phyloP scores from a whole-genome alignment of 1,139 yeast genomes.

The Diutina siamensis region DNA sequence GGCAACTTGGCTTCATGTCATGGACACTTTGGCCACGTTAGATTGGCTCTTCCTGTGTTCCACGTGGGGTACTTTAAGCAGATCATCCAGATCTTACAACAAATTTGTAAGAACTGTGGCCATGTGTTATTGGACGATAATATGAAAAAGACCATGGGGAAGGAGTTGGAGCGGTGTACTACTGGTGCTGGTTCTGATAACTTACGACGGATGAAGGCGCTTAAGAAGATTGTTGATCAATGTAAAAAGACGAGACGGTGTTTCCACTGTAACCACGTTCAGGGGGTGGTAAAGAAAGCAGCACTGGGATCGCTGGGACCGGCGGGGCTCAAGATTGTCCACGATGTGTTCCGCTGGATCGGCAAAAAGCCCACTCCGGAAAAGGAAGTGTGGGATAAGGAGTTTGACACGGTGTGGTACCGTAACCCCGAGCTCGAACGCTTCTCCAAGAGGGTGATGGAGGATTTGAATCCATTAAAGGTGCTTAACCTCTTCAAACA shows the following conservation, averaged over 20 bases:
- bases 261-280: slow-evolving; percentile 71
- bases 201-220: slow-evolving; percentile 77
- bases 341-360: slow-evolving; percentile 91
- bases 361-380: slow-evolving; percentile 87
- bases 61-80: slow-evolving; percentile 96
- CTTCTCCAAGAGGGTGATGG: slow-evolving; percentile 78
- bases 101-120: slow-evolving; percentile 87
- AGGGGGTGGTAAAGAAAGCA: slow-evolving; percentile 96
- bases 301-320: slow-evolving; percentile 77
- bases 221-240: slow-evolving; percentile 77
- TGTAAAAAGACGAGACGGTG: slow-evolving; percentile 94
- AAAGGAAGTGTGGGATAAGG: slow-evolving; percentile 75
- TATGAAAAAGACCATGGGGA: slow-evolving; percentile 53
- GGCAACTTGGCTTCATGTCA: slow-evolving; percentile 92
- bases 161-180: slow-evolving; percentile 52
- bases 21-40: slow-evolving; percentile 95
- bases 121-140: slow-evolving; percentile 64
- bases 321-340: slow-evolving; percentile 89
- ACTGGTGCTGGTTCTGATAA: slow-evolving; percentile 73
- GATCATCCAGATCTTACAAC: slow-evolving; percentile 77
- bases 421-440: slow-evolving; percentile 83
- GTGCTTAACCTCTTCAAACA: slow-evolving; percentile 81
- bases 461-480: slow-evolving; percentile 88
- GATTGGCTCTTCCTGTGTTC: slow-evolving; percentile 89
- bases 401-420: slow-evolving; percentile 59